Base-by-base conservation (phyloP, 352 stramenopile species). In the Globisporangium abappressorium region DNA sequence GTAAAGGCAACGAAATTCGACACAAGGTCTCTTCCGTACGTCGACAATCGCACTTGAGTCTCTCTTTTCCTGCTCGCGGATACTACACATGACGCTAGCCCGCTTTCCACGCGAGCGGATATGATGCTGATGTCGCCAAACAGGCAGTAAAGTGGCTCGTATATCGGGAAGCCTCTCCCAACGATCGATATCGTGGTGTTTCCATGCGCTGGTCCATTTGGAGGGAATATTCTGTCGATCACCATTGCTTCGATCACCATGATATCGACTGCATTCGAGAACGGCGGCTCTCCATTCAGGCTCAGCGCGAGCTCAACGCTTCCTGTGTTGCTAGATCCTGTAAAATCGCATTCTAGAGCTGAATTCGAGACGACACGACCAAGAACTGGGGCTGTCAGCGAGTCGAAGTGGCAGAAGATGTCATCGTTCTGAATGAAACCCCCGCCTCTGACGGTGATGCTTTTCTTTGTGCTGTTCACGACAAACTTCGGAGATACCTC, bases 101-200 rank as follows among this genome's bases (percentile, higher is more conserved):
- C 28, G 1, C 12, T 28, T 26, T 24, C 26, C 28, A 57, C 2
- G 20, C 36, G 55, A 33, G 18, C 15, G 0, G 63, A 43, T 3
- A 53, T 1, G 11, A 57, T 43, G 38, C 26, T 46, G 7, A 36
- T 47, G 8, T 49, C 38, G 26, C 51, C 53, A 33, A 68, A 68
- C 11, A 68, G 28, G 36, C 63, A 63, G 8, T 57, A 62, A 8
- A 68, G 24, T 57, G 41, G 63, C 22, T 68, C 63, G 36, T 63
- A 55, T 11, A 28, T 14, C n/a, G 41, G 53, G 3, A 68, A 55
- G 8, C 18, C 38, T 26, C 43, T 54, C 26, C 36, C 63, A 38
- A 26, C 5, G n/a, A 63, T 47, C 14, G 53, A 68, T 5, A 68
- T 0, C 5, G 24, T 5, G 7, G 24, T 68, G 38, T 33, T 51